phyloP scores from a whole-genome alignment of 805 yeast genomes.

The Myxozyma kluyveri region DNA sequence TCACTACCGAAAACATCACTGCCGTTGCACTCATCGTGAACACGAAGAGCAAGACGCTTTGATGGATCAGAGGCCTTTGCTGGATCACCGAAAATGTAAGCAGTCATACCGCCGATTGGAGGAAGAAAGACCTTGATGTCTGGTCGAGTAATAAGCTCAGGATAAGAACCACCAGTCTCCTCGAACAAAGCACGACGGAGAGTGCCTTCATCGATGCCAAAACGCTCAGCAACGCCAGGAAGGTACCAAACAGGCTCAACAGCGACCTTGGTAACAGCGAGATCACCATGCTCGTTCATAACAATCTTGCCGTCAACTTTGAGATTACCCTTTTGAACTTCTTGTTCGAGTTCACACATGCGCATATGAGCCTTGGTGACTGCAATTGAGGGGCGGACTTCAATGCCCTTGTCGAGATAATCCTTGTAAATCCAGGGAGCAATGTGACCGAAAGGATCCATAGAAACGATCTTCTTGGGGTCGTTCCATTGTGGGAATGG shows the following conservation, averaged over 20 bases:
- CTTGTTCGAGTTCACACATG: conserved; percentile 56
- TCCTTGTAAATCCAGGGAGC: conserved; percentile 59
- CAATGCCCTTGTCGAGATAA: conserved; percentile 44
- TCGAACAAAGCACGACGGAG: conserved; percentile 61
- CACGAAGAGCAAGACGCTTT: conserved; percentile 54
- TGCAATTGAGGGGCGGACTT: conserved; percentile 63
- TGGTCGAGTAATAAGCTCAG: conserved; percentile 65
- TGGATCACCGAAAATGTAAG: conserved; percentile 64
- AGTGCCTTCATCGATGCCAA: conserved; percentile 54
- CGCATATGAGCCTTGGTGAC: conserved; percentile 66
- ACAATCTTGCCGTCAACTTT: conserved; percentile 61
- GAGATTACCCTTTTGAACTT: conserved; percentile 52
- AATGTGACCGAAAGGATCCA: conserved; percentile 67
- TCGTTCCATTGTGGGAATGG: conserved; percentile 59
- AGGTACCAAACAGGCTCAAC: conserved; percentile 70
- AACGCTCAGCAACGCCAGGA: conserved; percentile 66
- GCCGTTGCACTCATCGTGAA: conserved; percentile 70
- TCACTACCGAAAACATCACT: conserved; percentile 68
- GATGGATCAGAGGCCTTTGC: conserved; percentile 51
- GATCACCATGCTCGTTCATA: conserved; percentile 57
- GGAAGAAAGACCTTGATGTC: conserved; percentile 65
- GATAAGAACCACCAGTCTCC: conserved; percentile 70
- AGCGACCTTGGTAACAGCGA: conserved; percentile 62
- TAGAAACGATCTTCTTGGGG: conserved; percentile 55
- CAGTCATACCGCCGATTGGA: conserved; percentile 68